These are phyloP conservation scores for Pachyrhizus erosus DNA, from an alignment of 306 rosid genomes.

Conservation along the genomic window DNA sequence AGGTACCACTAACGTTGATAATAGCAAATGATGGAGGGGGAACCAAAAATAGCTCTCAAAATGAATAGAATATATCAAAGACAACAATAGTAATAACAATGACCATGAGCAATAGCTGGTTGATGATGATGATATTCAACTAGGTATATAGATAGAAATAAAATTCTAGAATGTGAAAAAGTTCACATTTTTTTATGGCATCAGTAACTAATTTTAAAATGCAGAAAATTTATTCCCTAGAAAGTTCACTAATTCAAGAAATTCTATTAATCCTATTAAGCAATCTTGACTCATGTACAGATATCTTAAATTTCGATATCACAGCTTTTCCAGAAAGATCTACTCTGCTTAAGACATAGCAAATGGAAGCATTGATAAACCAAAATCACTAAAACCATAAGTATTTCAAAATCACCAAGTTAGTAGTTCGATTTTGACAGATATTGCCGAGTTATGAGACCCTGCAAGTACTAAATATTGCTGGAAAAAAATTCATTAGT, in stretches of 20 bases:
- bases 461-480: neutral
- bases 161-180: neutral
- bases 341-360: neutral
- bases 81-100: constrained; percentile 19
- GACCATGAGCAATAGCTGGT: neutral
- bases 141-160: neutral
- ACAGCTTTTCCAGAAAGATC: constrained; percentile 18
- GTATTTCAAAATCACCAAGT: constrained; percentile 7
- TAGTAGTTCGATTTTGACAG: neutral
- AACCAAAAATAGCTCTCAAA: neutral
- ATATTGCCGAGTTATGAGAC: constrained; percentile 20
- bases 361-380: constrained; percentile 22
- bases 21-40: neutral
- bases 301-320: constrained; percentile 25
- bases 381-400: constrained; percentile 20
- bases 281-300: neutral
- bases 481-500: constrained; percentile 3
- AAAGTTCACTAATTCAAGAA: constrained; percentile 22
- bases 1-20: neutral
- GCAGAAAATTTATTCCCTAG: neutral
- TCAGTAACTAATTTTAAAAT: neutral
- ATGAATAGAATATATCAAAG: neutral
- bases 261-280: neutral
- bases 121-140: neutral
- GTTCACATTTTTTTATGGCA: neutral